A percentile compares a stretch with the other conserved stretches of the same genome.
phyloP scores from a whole-genome alignment of 208 protist species.

The Acanthamoeba healyi region DNA sequence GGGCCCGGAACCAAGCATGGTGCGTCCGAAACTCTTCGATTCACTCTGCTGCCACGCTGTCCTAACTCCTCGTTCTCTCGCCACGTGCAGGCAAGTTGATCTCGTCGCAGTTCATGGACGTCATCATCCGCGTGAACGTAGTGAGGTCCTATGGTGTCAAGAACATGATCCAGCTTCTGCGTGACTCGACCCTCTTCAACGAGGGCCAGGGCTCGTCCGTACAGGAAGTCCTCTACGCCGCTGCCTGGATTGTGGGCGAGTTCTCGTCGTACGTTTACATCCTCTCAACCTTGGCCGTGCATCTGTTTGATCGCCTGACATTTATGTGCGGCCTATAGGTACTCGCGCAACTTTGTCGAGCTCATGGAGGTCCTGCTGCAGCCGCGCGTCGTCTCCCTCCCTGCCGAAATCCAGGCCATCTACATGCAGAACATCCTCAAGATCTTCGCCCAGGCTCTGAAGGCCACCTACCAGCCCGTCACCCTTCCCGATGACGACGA shows the following conservation, averaged over 20 bases:
- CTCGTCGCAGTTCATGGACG: constrained; percentile 94
- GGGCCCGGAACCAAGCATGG: constrained; percentile 52
- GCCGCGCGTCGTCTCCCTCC: constrained; percentile 79
- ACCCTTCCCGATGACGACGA: neutral
- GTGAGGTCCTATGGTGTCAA: constrained; percentile 92
- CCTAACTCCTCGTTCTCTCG: no score
- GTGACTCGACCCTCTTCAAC: constrained; percentile 70
- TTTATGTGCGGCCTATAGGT: neutral
- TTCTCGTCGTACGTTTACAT: constrained; percentile 87
- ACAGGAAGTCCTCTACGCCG: constrained; percentile 92
- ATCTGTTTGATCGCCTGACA: neutral
- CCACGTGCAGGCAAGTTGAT: constrained; percentile 93
- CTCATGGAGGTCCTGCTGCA: constrained; percentile 84
- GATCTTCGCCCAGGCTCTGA: constrained; percentile 30
- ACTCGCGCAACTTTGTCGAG: constrained; percentile 37
- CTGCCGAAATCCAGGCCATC: constrained; percentile 65
- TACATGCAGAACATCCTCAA: constrained; percentile 71
- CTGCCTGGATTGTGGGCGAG: constrained; percentile 96
- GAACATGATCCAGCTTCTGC: constrained; percentile 81
- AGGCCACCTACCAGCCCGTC: constrained; percentile 18
- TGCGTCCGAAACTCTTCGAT: no score
- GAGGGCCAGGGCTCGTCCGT: constrained; percentile 75
- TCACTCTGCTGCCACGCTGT: neutral
- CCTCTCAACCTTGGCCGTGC: neutral
- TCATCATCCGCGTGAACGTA: constrained; percentile 95